Evolutionary conservation across 176 grass and related monocot genomes (phyloP).

Genomic region (Alloteropsis semialata): DNA sequence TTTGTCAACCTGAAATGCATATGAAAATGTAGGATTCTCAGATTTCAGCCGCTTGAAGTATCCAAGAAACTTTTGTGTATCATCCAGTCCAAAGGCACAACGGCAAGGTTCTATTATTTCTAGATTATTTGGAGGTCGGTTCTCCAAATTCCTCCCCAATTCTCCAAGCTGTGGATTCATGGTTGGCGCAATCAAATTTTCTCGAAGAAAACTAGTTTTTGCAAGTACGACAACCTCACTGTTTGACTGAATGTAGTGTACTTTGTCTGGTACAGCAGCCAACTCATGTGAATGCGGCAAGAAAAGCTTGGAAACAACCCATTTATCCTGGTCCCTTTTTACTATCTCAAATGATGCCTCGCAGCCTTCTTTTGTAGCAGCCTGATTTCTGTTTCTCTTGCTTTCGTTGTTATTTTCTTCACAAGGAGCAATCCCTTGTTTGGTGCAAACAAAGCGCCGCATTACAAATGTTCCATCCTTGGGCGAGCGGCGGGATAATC

Average conservation of each 20-base stretch:
- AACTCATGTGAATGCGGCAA: slow-evolving; percentile 71
- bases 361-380: slow-evolving; percentile 59
- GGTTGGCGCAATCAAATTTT: slow-evolving; percentile 33
- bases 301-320: slow-evolving; percentile 70
- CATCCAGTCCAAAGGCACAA: slow-evolving; percentile 41
- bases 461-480: slow-evolving; percentile 65
- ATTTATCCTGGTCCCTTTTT: slow-evolving; percentile 10
- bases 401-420: slow-evolving; percentile 62
- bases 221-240: slow-evolving; percentile 70
- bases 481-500: slow-evolving; percentile 58
- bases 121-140: slow-evolving; percentile 19
- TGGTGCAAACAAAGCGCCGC: slow-evolving; percentile 69
- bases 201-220: slow-evolving; percentile 47
- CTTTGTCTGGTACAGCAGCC: slow-evolving; percentile 49
- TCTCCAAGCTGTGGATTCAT: slow-evolving; percentile 24
- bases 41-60: slow-evolving; percentile 67
- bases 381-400: slow-evolving; percentile 53
- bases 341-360: slow-evolving; percentile 72
- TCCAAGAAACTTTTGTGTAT: slow-evolving; percentile 59
- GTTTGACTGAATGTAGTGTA: slow-evolving; percentile 71
- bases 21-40: slow-evolving; percentile 64
- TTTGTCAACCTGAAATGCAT: slow-evolving; percentile 65
- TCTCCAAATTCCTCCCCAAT: slow-evolving; percentile 18
- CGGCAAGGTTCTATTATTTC: slow-evolving; percentile 14
- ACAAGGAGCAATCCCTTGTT: slow-evolving; percentile 48